A percentile compares a stretch with the other conserved stretches of the same genome.
These are phyloP conservation scores for Shiraia bambusicola DNA, from an alignment of 2,329 filamentous ascomycete genomes.

Conservation along the genomic window DNA sequence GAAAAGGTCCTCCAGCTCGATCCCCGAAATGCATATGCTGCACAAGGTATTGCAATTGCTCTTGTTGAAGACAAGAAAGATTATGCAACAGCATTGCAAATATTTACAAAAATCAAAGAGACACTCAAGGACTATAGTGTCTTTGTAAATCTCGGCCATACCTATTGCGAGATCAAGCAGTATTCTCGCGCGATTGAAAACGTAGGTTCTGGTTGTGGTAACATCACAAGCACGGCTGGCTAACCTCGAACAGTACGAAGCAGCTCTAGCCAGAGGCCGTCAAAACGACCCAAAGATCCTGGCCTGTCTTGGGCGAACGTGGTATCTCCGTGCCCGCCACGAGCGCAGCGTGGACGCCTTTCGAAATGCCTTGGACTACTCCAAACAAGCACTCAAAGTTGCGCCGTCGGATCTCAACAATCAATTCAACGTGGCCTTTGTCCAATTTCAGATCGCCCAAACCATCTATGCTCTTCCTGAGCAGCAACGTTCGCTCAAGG, in stretches of 20 bases:
- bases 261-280: slow-evolving; percentile 75
- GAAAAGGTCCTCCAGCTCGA: slow-evolving; percentile 97
- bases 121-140: slow-evolving; percentile 86
- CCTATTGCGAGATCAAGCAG: slow-evolving; percentile 87
- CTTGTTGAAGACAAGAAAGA: slow-evolving; percentile 94
- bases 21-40: slow-evolving; percentile 91
- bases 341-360: slow-evolving; percentile 64
- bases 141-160: slow-evolving; percentile 89
- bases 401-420: slow-evolving; percentile 85
- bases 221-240: slow-evolving; percentile 12
- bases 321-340: slow-evolving; percentile 76
- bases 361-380: slow-evolving; percentile 65
- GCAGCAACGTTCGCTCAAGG: slow-evolving; percentile 72
- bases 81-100: slow-evolving; percentile 74
- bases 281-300: slow-evolving; percentile 77
- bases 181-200: slow-evolving; percentile 89
- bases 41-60: slow-evolving; percentile 92
- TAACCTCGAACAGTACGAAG: slow-evolving; percentile 71
- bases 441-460: slow-evolving; percentile 90
- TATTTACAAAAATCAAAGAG: slow-evolving; percentile 88
- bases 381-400: slow-evolving; percentile 69
- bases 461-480: slow-evolving; percentile 75
- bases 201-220: slow-evolving; percentile 40
- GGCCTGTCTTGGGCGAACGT: slow-evolving; percentile 83
- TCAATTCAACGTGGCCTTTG: slow-evolving; percentile 97